Base-by-base conservation (phyloP, 164 flowering plant species). In the Dillenia turbinata region DNA sequence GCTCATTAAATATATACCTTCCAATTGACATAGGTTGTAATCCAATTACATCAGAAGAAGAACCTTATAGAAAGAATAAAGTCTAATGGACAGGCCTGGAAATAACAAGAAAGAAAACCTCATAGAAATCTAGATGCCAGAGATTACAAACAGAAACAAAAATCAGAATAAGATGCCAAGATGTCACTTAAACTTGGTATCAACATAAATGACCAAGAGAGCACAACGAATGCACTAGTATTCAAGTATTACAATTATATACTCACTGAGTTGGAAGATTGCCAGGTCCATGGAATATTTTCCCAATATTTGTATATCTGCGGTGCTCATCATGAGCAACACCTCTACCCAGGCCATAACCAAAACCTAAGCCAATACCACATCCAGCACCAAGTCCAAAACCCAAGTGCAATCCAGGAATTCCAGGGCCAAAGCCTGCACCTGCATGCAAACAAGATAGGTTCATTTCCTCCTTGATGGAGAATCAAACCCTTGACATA, bases 331-430 rank as follows among this genome's bases (percentile, higher is more conserved):
- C 98, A 57, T 81, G 76, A 47, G 97, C 97, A 66, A 84, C 53
- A 22, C 98, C 98, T 52, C 66, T 88, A 13, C 98, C 98, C 2
- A 77, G 62, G 6, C 96, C 98, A 78, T 93, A 93, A 56, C 98
- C 97, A 73, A 90, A 90, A 47, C 98, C 98, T 19, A 84, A 8
- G 11, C 98, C 98, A 69, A 90, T 65, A 19, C 98, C 98, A 78
- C 98, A 93, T 52, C 98, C 98, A 60, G 80, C 96, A 50, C 98
- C 98, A 48, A 90, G 9, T 43, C 98, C 98, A 72, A 84, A 71
- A 52, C 96, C 96, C 9, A 90, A 15, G 60, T 87, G 93, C 61
- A 92, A 50, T 11, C 98, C 96, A 17, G 96, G 98, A 69, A 92
- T 64, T 59, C 96, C 98, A 56, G 87, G 80, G 63, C 98, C 98